Percentiles rank a stretch among this genome's conserved stretches.
Conservation (phyloP, 2,329 filamentous ascomycete genomes). For the Fusarium sp. region DNA sequence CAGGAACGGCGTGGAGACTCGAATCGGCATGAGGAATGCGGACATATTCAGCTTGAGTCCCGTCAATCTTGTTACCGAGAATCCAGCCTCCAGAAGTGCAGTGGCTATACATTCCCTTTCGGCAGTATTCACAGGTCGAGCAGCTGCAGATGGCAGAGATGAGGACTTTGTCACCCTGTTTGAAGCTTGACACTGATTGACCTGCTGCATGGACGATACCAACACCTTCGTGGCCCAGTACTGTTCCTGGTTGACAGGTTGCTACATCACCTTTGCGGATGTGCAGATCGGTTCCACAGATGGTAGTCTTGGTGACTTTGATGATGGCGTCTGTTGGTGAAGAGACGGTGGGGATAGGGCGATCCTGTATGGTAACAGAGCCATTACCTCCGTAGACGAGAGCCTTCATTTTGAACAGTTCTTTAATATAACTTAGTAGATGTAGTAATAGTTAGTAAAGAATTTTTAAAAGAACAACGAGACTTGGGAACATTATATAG, state of each 20-base stretch:
- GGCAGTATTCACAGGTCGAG: slow-evolving; percentile 64
- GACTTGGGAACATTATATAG: neutral
- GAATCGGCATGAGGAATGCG: slow-evolving; percentile 63
- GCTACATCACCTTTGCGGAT: slow-evolving; percentile 67
- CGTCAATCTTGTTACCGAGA: slow-evolving; percentile 65
- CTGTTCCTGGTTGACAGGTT: slow-evolving; percentile 57
- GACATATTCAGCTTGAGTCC: slow-evolving; percentile 69
- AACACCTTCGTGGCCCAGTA: slow-evolving; percentile 67
- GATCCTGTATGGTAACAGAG: slow-evolving; percentile 55
- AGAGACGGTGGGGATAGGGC: slow-evolving; percentile 56
- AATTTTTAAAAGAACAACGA: neutral
- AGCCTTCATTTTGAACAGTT: slow-evolving; percentile 57
- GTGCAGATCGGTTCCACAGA: slow-evolving; percentile 68
- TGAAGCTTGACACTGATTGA: slow-evolving; percentile 59
- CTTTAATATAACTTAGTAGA: rapidly evolving
- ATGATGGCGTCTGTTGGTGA: slow-evolving; percentile 62
- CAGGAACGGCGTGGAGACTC: slow-evolving; percentile 60
- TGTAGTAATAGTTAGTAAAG: neutral
- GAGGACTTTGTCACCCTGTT: slow-evolving; percentile 64
- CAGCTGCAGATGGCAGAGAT: slow-evolving; percentile 65
- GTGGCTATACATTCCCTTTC: slow-evolving; percentile 63
- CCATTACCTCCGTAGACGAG: slow-evolving; percentile 57
- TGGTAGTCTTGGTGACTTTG: slow-evolving; percentile 61
- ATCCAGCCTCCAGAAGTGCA: slow-evolving; percentile 67
- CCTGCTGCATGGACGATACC: slow-evolving; percentile 62